A percentile compares a stretch with the other conserved stretches of the same genome.
These are phyloP conservation scores for Sclerotiophoma versabilis DNA, from an alignment of 2,329 filamentous ascomycete species.

Conservation along the genomic window DNA sequence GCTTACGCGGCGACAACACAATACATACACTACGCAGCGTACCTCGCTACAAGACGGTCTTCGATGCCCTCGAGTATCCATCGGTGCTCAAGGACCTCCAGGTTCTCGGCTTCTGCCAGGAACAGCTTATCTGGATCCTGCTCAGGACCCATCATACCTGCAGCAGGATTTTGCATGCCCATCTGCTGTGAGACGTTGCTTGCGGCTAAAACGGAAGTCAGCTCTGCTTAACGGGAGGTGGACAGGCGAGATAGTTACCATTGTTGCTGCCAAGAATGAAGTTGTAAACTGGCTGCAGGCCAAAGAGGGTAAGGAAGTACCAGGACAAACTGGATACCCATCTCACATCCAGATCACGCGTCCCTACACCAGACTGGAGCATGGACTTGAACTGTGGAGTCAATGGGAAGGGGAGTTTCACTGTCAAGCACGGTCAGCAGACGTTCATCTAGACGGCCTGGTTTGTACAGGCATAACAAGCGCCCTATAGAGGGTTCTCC, in stretches of 20 bases:
- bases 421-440: constrained; percentile 52
- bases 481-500: not conserved
- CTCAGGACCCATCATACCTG: constrained; percentile 86
- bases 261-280: constrained; percentile 97
- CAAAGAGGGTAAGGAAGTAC: constrained; percentile 98
- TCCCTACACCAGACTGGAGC: constrained; percentile 96
- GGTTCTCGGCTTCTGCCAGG: constrained; percentile 88
- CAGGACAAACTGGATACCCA: constrained; percentile 99
- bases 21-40: constrained; percentile 33
- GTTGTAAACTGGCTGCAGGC: constrained; percentile 94
- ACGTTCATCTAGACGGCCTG: not conserved
- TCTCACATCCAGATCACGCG: constrained; percentile 92
- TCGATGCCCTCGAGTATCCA: constrained; percentile 90
- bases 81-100: constrained; percentile 93
- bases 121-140: constrained; percentile 97
- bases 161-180: constrained; percentile 75
- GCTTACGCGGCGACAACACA: constrained; percentile 9
- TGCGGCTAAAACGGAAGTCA: constrained; percentile 68
- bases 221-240: constrained; percentile 26
- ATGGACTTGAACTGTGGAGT: constrained; percentile 99
- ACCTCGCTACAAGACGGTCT: constrained; percentile 72
- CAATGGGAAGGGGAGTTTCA: constrained; percentile 96
- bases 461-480: not conserved
- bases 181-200: constrained; percentile 89
- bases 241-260: constrained; percentile 63